Base-by-base conservation (phyloP, 23 red algal species). In the Gracilaria domingensis region DNA sequence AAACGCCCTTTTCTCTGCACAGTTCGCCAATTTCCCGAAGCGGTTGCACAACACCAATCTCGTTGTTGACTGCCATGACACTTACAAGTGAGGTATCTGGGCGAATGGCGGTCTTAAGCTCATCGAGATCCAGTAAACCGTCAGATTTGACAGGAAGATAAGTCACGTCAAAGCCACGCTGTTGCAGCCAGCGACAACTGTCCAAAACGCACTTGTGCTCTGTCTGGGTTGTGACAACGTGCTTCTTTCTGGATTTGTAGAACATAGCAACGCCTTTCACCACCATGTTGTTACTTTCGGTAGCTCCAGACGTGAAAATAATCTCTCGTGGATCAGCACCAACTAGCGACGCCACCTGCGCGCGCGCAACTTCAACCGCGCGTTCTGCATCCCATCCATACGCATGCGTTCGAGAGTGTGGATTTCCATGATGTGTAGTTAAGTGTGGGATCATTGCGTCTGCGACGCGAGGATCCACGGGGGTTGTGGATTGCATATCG, bases 141-240 rank as follows among this genome's bases (percentile, higher is more conserved):
- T 98, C 97, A 73, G 50, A 30, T 45, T 79, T 65, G 32, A 98
- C 97, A 20, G 97, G 97, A 40, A 98, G 80, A 76, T 98, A 98
- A 38, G 97, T 98, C 2, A 98, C 97, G 16, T 95, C 82, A 61
- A 98, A 91, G 0, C 97, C 97, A 39, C 88, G 91, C 39, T 91
- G 94, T 70, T 98, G 82, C 35, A 98, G 67, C 79, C 93, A 87
- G 14, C 97, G 91, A 90, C 97, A 98, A 58, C 93, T 95, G 54
- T 98, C 97, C 26, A 98, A 75, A 25, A 98, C 97, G 84, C 97
- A 98, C 88, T 98, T 98, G 82, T 98, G 97, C 64, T 98, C 97
- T 69, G 97, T 98, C 74, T 95, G 93, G 6, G 93, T 95, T 8
- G 97, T 98, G 34, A 98, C 76, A 39, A 98, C 70, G 79, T 98